Evolutionary conservation across 75 land plant species (phyloP).

Genomic region (Gnetum montanum): DNA sequence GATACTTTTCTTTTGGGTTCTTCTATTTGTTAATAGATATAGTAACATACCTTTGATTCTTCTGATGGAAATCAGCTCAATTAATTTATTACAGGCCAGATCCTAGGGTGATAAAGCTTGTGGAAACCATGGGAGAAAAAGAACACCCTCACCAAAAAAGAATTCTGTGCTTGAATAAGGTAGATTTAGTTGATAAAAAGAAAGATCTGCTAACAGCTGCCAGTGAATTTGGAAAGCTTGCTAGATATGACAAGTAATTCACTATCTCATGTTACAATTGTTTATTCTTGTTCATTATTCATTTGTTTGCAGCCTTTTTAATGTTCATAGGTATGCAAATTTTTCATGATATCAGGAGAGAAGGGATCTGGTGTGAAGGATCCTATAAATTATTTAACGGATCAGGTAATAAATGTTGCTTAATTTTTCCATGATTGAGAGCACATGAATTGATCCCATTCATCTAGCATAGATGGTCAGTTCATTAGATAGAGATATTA

Average conservation of each 20-base stretch:
- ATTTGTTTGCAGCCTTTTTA: too few relatives aligned
- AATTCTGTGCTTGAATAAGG: constrained; percentile 85
- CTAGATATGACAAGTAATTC: constrained; percentile 81
- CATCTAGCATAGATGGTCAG: too few relatives aligned
- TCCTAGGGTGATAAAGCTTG: constrained; percentile 59
- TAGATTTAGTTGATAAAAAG: constrained; percentile 76
- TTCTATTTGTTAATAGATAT: too few relatives aligned
- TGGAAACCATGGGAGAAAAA: constrained; percentile 53
- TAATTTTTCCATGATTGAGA: too few relatives aligned
- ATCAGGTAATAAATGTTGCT: constrained; percentile 64
- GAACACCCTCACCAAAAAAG: constrained; percentile 55
- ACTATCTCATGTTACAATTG: too few relatives aligned
- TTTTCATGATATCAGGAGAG: constrained; percentile 84
- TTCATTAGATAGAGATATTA: too few relatives aligned
- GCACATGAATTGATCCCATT: too few relatives aligned
- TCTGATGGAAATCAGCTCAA: too few relatives aligned
- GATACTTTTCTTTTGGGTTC: too few relatives aligned
- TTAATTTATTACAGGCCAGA: constrained; percentile 65
- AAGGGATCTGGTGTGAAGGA: constrained; percentile 85
- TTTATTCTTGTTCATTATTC: too few relatives aligned
- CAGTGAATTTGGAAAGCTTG: constrained; percentile 62
- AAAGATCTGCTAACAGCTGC: constrained; percentile 69
- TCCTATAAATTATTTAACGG: constrained; percentile 56
- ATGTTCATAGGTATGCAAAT: constrained; percentile 48
- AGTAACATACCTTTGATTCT: too few relatives aligned